phyloP scores from a whole-genome alignment of 768 basidiomycete genomes.

The Leccinum ochraceum region DNA sequence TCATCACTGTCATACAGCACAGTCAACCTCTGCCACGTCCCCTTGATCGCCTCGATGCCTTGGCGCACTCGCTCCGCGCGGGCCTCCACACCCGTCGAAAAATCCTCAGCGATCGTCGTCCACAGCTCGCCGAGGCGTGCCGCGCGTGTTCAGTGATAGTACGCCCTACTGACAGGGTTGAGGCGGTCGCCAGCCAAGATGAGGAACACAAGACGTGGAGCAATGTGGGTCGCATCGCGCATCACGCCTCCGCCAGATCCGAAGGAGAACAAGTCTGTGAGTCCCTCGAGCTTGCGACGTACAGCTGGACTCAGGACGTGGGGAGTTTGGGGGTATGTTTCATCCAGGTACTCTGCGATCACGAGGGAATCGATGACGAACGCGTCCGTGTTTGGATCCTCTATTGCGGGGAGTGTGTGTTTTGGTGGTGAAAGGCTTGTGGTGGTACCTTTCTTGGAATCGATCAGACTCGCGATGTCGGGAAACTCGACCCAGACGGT shows the following conservation, averaged over 20 bases:
- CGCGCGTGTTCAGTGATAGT: conserved; percentile 42
- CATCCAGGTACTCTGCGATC: conserved; percentile 55
- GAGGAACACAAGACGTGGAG: conserved; percentile 20
- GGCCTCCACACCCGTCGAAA: conserved; percentile 26
- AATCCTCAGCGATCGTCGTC: conserved; percentile 27
- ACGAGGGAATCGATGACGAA: conserved; percentile 42
- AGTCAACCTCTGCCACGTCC: conserved; percentile 27
- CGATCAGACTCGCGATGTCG: conserved; percentile 41
- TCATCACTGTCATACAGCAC: conserved; percentile 10
- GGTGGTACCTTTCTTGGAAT: conserved; percentile 25
- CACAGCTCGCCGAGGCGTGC: conserved; percentile 39
- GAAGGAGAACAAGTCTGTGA: conserved; percentile 20
- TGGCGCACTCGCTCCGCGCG: conserved; percentile 25
- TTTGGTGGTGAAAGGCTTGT: conserved; percentile 10
- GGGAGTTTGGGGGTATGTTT: conserved; percentile 46
- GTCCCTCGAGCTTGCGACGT: conserved; percentile 35
- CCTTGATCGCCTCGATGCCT: conserved; percentile 21
- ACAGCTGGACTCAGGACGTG: conserved; percentile 38
- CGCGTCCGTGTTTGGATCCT: conserved; percentile 41
- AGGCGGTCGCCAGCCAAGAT: conserved; percentile 30
- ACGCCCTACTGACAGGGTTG: conserved; percentile 35
- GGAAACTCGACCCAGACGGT: conserved; percentile 37
- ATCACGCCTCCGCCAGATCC: conserved; percentile 3
- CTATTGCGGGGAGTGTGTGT: conserved; percentile 51
- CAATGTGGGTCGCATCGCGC: neutral